Conservation (phyloP, 306 rosid species). For the Fragaria ananassa region DNA sequence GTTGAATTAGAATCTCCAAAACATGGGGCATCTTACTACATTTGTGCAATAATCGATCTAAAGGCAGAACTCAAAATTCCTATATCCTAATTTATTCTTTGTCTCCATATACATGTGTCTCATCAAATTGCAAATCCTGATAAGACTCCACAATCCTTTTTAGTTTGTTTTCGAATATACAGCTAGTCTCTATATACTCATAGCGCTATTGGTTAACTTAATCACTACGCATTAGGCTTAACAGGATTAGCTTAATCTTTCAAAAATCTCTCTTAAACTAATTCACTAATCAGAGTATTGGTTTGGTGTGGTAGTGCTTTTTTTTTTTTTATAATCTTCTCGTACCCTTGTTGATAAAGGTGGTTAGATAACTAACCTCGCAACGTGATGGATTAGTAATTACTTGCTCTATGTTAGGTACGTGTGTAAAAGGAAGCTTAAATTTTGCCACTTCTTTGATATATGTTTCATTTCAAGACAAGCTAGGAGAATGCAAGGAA, state of each 20-base stretch:
- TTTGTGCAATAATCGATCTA: not conserved
- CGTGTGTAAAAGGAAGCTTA: not conserved
- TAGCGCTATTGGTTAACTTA: not conserved
- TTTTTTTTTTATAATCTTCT: not conserved
- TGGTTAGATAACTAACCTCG: not conserved
- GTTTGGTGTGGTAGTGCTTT: not conserved
- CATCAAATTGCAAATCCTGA: constrained; percentile 36
- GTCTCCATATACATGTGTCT: constrained; percentile 18
- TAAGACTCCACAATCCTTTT: constrained; percentile 25
- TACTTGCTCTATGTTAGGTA: too few relatives aligned
- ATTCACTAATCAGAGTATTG: not conserved
- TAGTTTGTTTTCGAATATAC: not conserved
- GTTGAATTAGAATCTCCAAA: constrained; percentile 1
- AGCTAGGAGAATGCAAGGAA: not conserved
- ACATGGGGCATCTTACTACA: not conserved
- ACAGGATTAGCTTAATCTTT: not conserved
- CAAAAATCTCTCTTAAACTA: not conserved
- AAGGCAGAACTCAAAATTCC: not conserved
- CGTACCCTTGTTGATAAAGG: not conserved
- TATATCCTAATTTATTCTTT: not conserved
- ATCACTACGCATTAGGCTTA: not conserved
- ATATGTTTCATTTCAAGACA: not conserved
- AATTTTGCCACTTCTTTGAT: not conserved
- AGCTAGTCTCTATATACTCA: not conserved
- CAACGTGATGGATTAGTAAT: not conserved